A percentile compares a stretch with the other conserved stretches of the same genome.
These are phyloP conservation scores for Acanthamoeba triangularis DNA, from an alignment of 208 protist genomes.

Conservation along the genomic window DNA sequence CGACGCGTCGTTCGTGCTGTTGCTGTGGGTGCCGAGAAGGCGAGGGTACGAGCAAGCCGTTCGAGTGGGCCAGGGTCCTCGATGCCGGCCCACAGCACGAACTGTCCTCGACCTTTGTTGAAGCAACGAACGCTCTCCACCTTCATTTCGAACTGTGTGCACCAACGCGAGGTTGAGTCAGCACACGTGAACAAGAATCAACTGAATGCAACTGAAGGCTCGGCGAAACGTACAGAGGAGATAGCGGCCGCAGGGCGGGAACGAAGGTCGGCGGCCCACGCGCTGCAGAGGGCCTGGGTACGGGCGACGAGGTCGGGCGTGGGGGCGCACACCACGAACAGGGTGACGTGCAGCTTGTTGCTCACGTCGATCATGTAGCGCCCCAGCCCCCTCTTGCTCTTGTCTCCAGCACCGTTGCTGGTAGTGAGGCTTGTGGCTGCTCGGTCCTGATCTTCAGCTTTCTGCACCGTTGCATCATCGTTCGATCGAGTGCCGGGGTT, in stretches of 20 bases:
- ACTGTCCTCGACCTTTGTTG: slow-evolving; percentile 18
- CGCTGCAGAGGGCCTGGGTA: background rate
- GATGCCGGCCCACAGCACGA: slow-evolving; percentile 47
- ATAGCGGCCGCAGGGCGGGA: no score
- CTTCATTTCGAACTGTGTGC: background rate
- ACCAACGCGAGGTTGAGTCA: background rate
- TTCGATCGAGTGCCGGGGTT: background rate
- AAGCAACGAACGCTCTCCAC: slow-evolving; percentile 6
- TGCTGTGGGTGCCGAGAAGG: background rate
- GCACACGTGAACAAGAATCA: no score
- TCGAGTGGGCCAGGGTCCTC: background rate
- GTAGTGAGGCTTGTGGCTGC: no score
- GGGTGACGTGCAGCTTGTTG: slow-evolving; percentile 31
- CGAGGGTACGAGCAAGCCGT: background rate
- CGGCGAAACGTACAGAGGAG: background rate
- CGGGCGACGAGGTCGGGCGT: background rate
- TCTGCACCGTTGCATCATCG: no score
- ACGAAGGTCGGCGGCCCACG: background rate
- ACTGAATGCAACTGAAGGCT: background rate
- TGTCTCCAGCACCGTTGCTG: no score
- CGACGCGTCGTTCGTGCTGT: background rate
- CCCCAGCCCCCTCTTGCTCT: background rate
- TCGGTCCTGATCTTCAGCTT: no score
- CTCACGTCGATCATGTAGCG: background rate
- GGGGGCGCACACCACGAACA: slow-evolving; percentile 11